A percentile compares a stretch with the other conserved stretches of the same genome.
Evolutionary conservation across 2,329 filamentous ascomycete genomes (phyloP).

Genomic region (Fusarium devonianum): DNA sequence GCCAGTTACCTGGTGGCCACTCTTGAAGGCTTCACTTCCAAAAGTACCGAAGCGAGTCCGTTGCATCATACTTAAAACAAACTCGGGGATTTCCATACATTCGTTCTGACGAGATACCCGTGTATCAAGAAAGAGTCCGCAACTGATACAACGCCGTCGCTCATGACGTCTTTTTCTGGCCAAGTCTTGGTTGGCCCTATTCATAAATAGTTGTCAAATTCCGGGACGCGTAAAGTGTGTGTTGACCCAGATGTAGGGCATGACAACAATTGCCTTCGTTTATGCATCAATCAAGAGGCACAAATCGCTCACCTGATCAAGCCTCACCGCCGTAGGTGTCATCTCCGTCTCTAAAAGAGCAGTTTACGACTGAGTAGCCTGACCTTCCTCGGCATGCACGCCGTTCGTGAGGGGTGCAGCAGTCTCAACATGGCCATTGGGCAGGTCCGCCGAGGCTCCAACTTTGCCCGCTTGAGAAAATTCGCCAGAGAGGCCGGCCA

Average conservation of each 20-base stretch:
- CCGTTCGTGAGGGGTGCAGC: slow-evolving; percentile 39
- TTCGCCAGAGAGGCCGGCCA: slow-evolving; percentile 23
- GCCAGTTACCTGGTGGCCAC: slow-evolving; percentile 8
- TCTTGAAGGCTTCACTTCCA: slow-evolving; percentile 8
- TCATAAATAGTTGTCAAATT: slow-evolving; percentile 35
- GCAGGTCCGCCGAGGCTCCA: slow-evolving; percentile 17
- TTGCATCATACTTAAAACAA: slow-evolving; percentile 18
- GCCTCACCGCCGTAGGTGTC: slow-evolving; percentile 10
- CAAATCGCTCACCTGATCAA: slow-evolving; percentile 8
- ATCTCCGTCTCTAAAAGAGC: slow-evolving; percentile 8
- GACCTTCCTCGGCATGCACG: slow-evolving; percentile 35
- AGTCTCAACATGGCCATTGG: slow-evolving; percentile 35
- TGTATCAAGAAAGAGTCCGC: slow-evolving; percentile 25
- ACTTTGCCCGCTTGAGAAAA: slow-evolving; percentile 12
- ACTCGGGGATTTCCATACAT: slow-evolving; percentile 26
- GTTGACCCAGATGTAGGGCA: slow-evolving; percentile 18
- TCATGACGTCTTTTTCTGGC: slow-evolving; percentile 23
- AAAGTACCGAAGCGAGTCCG: slow-evolving; percentile 16
- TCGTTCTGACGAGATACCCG: slow-evolving; percentile 18
- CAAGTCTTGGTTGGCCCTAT: slow-evolving; percentile 18
- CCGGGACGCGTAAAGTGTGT: slow-evolving; percentile 31
- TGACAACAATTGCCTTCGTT: slow-evolving; percentile 14
- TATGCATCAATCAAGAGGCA: slow-evolving; percentile 8
- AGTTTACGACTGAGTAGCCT: slow-evolving; percentile 26
- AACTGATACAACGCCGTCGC: slow-evolving; percentile 30